Evolutionary conservation across 495 filamentous ascomycete species (phyloP).

Genomic region (Aspergillus biplanus): DNA sequence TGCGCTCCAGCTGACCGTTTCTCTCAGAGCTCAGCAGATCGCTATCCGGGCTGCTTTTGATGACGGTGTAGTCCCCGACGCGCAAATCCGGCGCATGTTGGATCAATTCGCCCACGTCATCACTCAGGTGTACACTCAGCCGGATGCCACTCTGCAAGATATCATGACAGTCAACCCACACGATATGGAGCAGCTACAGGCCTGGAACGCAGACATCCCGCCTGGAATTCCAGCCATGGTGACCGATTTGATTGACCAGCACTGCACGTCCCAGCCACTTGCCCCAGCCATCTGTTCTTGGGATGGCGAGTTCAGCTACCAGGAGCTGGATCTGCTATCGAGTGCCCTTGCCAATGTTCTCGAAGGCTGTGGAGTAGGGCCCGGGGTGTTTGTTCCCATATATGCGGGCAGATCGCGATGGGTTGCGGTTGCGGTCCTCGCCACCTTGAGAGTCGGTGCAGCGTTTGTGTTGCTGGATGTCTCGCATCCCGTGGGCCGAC

Average conservation of each 20-base stretch:
- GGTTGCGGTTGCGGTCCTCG: conserved; percentile 42
- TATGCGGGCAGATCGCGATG: conserved; percentile 48
- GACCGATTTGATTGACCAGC: conserved; percentile 21
- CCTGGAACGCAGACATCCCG: conserved; percentile 15
- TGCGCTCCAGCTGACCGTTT: conserved; percentile 16
- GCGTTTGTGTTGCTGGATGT: conserved; percentile 51
- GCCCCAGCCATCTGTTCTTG: conserved; percentile 25
- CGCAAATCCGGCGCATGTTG: conserved; percentile 18
- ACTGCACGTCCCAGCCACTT: conserved; percentile 21
- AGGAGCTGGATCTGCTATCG: conserved; percentile 23
- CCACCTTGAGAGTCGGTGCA: conserved; percentile 49
- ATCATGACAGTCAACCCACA: conserved; percentile 13
- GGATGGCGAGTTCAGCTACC: conserved; percentile 30
- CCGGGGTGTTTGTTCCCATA: conserved; percentile 41
- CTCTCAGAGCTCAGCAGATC: neutral
- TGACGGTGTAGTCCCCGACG: conserved; percentile 10
- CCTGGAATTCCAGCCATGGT: conserved; percentile 12
- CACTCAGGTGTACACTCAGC: conserved; percentile 15
- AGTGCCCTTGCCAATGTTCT: conserved; percentile 22
- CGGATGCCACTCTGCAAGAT: neutral
- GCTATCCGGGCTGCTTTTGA: conserved; percentile 20
- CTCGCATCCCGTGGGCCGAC: conserved; percentile 44
- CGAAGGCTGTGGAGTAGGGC: conserved; percentile 34
- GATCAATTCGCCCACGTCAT: conserved; percentile 26
- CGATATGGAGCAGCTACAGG: conserved; percentile 13